Evolutionary conservation across 2,329 filamentous ascomycete genomes (phyloP), one percentile per base, ranked within the genome.

Genomic region (Sporothrix phasma): DNA sequence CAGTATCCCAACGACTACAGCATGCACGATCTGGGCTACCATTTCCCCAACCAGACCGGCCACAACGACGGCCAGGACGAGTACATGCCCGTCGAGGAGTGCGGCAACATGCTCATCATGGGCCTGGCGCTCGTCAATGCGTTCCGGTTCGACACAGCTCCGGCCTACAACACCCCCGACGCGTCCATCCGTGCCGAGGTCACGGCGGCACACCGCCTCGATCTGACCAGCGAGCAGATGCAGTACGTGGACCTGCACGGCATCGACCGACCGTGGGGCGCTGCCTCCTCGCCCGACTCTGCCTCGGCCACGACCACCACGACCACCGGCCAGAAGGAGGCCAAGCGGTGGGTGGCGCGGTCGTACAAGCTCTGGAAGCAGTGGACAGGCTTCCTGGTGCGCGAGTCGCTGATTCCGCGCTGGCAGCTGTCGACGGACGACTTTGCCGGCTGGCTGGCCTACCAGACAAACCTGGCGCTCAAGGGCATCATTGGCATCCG

Each of bases 1-100:
- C 88, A 92, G 71, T 94, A 93, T 71, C 89, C 90, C 5, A 92
- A 92, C 71, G 80, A 86, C 67, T 90, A 89, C 72, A 86, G 84
- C 65, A 89, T 90, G 84, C 88, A 90, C 71, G 88, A 91, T 73
- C 77, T 90, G 22, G 88, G 88, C 2, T 74, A 81, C 0, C 83
- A 86, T 71, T 90, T 88, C 71, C 88, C 88, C 0, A 90, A 90
- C 70, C 79, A 86, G 34, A 90, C 87, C 0, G 88, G 88, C 2
- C 88, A 90, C 70, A 73, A 79, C 26, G 85, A 88, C 70, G 87
- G 86, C 17, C 76, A 78, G 6, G 86, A 89, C 67, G 87, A 89
- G 72, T 87, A 88, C 69, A 89, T 89, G 86, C 86, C 86, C 0
- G 84, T 89, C 0, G 86, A 89, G 71, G 86, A 89, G 73, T 88